Evolutionary conservation across 2,329 filamentous ascomycete genomes (phyloP), one percentile per base, ranked within the genome.

Genomic region (Colletotrichum lini): DNA sequence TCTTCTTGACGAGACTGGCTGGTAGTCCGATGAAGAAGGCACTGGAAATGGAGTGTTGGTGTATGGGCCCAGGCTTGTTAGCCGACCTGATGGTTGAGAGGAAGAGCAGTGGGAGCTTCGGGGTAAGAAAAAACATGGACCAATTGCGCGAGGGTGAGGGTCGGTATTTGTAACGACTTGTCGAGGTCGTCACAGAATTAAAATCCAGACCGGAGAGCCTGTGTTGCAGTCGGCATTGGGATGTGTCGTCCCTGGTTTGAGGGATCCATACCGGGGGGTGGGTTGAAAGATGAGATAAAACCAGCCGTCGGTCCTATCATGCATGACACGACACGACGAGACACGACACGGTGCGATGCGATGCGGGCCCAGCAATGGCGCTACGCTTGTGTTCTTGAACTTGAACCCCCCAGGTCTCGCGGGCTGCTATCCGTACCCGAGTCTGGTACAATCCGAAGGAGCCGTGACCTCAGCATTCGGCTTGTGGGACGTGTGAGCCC

Each of bases 121-220:
- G 15, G 2, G 10, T 16, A 0, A 26, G 4, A 26, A 3, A 35
- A 12, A 23, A 18, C 13, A 13, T 13, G 21, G 12, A 7, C 44
- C n/a, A 67, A 61, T 67, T 30, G 45, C 26, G 50, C 8, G 50
- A 60, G 67, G 64, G 42, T 15, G 44, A 42, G n/a, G 57, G 49
- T 61, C 57, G 64, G 58, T 71, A 68, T 71, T 71, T 71, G 68
- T 71, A 71, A 68, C 65, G 65, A 40, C 38, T 21, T 16, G 53
- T 63, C 45, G 68, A 71, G 57, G 57, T 45, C 63, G 68, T 71
- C 68, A 71, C 57, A 68, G 44, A 38, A 62, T 38, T n/a, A 52
- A 65, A 59, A 50, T 23, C 21, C 45, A 38, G 26, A 60, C 21
- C 40, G 26, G 26, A 64, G 47, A 64, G 45, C 61, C 21, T 63